phyloP scores from a whole-genome alignment of 106 monocot species.

The Dioscorea zingiberensis region DNA sequence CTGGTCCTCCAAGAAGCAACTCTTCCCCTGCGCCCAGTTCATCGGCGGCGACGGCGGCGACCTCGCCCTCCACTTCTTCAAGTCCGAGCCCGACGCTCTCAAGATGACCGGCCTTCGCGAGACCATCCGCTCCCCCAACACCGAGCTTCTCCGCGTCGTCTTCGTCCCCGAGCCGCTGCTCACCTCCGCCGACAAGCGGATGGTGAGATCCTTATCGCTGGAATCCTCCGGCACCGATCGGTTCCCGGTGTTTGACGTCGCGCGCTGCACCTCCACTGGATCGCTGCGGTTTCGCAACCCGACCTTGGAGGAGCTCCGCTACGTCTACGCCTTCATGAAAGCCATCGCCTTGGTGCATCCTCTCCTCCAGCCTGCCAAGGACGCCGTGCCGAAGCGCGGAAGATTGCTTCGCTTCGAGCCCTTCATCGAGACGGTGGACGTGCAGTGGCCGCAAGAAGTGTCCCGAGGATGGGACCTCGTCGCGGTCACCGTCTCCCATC shows the following conservation, averaged over 20 bases:
- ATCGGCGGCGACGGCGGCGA: conserved; percentile 64
- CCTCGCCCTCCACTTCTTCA: conserved; percentile 50
- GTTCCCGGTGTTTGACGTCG: conserved; percentile 54
- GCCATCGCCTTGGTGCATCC: conserved; percentile 52
- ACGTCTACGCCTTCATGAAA: conserved; percentile 51
- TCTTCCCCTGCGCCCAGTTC: conserved; percentile 48
- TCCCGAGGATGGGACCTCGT: conserved; percentile 27
- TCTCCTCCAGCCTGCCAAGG: conserved; percentile 13
- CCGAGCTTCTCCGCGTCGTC: conserved; percentile 43
- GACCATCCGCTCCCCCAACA: conserved; percentile 20
- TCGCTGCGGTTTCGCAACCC: conserved; percentile 47
- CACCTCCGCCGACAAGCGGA: conserved; percentile 33
- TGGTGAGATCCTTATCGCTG: conserved; percentile 39
- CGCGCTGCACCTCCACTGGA: conserved; percentile 25
- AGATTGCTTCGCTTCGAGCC: conserved; percentile 29
- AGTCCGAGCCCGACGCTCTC: conserved; percentile 40
- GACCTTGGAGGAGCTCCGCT: conserved; percentile 46
- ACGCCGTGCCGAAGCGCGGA: conserved; percentile 11
- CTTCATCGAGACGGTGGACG: conserved; percentile 64
- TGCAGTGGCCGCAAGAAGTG: conserved; percentile 56
- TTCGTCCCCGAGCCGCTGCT: conserved; percentile 30
- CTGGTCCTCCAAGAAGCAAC: conserved; percentile 37
- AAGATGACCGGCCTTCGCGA: conserved; percentile 21
- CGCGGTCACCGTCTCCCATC: conserved; percentile 55
- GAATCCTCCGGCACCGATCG: conserved; percentile 23